phyloP scores from a whole-genome alignment of 805 yeast genomes.

The Soucietia sequanensis region DNA sequence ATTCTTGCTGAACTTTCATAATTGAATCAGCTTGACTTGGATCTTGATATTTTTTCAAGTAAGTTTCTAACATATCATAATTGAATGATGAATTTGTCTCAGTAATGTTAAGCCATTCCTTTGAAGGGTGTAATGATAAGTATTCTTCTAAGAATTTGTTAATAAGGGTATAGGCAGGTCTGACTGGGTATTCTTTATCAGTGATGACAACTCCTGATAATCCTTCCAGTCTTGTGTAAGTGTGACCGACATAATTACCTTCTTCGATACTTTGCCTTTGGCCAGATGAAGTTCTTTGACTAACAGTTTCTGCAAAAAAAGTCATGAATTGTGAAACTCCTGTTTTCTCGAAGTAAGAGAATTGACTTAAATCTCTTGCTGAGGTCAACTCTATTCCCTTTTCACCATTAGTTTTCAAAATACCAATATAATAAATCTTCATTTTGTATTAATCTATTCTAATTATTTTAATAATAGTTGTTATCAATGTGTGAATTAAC shows the following conservation, averaged over 20 bases:
- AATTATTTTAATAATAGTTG: too few species aligned
- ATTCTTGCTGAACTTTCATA: slow-evolving; percentile 95
- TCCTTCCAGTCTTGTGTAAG: slow-evolving; percentile 87
- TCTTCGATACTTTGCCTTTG: slow-evolving; percentile 95
- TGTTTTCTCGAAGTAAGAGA: slow-evolving; percentile 83
- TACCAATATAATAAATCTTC: slow-evolving; percentile 91
- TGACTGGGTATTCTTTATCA: slow-evolving; percentile 93
- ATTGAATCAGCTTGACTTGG: slow-evolving; percentile 96
- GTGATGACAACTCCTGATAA: slow-evolving; percentile 87
- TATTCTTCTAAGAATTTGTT: slow-evolving; percentile 92
- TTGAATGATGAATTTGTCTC: slow-evolving; percentile 46
- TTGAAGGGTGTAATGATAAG: slow-evolving; percentile 73
- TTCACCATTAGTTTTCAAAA: slow-evolving; percentile 61
- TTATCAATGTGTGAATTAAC: too few species aligned
- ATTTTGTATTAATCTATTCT: too few species aligned
- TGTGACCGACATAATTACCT: slow-evolving; percentile 87
- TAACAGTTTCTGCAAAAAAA: slow-evolving; percentile 87
- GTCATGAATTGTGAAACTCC: slow-evolving; percentile 91
- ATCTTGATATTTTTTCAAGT: slow-evolving; percentile 86
- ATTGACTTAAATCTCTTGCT: slow-evolving; percentile 79
- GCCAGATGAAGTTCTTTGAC: slow-evolving; percentile 82
- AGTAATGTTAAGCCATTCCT: slow-evolving; percentile 58
- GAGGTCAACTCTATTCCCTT: slow-evolving; percentile 74
- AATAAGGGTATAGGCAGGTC: slow-evolving; percentile 92
- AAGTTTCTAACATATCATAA: slow-evolving; percentile 62